Conservation (phyloP, 148 eudicot genomes). For the Rhododendron vialii region DNA sequence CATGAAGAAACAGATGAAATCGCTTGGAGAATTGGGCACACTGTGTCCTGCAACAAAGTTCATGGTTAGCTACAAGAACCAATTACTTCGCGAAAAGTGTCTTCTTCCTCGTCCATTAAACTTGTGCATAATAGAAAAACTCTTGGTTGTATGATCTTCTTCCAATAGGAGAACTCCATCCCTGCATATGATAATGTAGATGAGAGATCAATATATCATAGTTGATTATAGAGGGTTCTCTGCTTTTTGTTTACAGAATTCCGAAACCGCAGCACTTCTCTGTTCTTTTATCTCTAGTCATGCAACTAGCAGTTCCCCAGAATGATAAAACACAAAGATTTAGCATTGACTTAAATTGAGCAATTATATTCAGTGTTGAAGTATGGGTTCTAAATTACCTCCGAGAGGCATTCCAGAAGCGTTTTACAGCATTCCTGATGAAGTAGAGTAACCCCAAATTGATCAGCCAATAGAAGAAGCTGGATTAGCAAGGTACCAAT, state of each 20-base stretch:
- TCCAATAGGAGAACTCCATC: constrained; percentile 77
- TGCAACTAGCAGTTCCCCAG: constrained; percentile 17
- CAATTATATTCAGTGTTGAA: not conserved
- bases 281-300: constrained; percentile 38
- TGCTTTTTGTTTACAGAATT: constrained; percentile 45
- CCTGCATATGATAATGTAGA: constrained; percentile 93
- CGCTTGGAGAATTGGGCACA: constrained; percentile 77
- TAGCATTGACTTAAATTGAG: constrained; percentile 2
- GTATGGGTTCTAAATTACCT: constrained; percentile 54
- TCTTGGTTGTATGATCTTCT: constrained; percentile 73
- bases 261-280: constrained; percentile 55
- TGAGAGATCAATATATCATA: constrained; percentile 62
- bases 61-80: constrained; percentile 56
- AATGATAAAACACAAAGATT: constrained; percentile 8
- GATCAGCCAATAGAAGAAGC: constrained; percentile 80
- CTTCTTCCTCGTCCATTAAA: constrained; percentile 82
- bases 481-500: constrained; percentile 63
- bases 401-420: constrained; percentile 69
- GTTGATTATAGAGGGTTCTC: constrained; percentile 34
- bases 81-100: constrained; percentile 54
- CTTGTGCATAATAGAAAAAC: constrained; percentile 80
- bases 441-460: constrained; percentile 68
- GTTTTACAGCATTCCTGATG: constrained; percentile 94
- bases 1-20: constrained; percentile 71
- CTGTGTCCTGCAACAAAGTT: constrained; percentile 92